Base-by-base conservation (phyloP, 176 grass and related monocot species). In the Ananas comosus region DNA sequence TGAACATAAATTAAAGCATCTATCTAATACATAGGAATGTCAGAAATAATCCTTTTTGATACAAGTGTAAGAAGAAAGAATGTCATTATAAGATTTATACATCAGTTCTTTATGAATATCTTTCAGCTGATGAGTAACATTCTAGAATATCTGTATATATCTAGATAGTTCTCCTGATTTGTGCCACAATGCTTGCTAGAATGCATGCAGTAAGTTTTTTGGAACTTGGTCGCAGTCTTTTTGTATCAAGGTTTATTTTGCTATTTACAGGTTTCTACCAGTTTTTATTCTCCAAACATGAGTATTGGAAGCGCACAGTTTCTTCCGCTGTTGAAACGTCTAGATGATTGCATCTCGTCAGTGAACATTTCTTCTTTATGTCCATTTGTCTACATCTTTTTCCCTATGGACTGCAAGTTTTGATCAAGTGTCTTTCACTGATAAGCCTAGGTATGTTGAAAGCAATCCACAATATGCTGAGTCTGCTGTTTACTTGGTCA, bases 301-400 rank as follows among this genome's bases (percentile, higher is more conserved):
- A 88, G 85, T 73, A 92, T 97, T 6, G 80, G 84, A 29, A 92
- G 84, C 13, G 84, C 78, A 57, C 86, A 90, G 48, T 92, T 97
- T 82, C 86, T 92, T 69, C 94, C 94, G 71, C 76, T 97, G 33
- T 80, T 97, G 75, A 97, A 97, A 74, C 84, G 84, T 14, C 89
- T 97, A 63, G 94, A 97, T 92, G 86, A 97, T 49, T 97, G 94
- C 72, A 92, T 97, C 78, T 93, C 80, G 94, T 97, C 87, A 85
- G 88, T 75, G 63, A 48, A 74, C 53, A 53, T 69, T 63, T 71
- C 51, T 48, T 72, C 67, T 3, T 58, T 14, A 10, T 59, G 12
- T 48, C 52, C 24, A 48, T 28, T 33, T 51, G 14, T 11, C 19
- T 18, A 66, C 8, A 53, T 75, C 13, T 52, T 27, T 66, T 75